Evolutionary conservation across 495 filamentous ascomycete genomes (phyloP).

Genomic region (Podospora fimiseda): DNA sequence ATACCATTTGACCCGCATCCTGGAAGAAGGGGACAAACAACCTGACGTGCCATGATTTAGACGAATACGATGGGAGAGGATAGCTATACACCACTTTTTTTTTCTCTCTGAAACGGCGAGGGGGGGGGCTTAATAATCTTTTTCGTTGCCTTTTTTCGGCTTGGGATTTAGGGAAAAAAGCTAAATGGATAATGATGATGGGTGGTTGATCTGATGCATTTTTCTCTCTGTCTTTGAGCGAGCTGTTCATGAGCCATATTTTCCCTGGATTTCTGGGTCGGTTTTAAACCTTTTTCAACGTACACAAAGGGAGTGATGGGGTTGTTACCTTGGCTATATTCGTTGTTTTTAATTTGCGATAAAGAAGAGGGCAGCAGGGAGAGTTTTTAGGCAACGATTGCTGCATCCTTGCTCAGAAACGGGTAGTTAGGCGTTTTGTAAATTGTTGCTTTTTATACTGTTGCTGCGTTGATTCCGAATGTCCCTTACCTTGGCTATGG

Average conservation of each 20-base stretch:
- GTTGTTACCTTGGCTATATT: neutral
- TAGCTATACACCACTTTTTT: neutral
- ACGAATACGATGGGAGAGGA: neutral
- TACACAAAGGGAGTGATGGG: neutral
- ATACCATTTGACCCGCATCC: no score
- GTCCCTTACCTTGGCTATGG: no score
- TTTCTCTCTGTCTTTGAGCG: neutral
- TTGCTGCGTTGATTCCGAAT: neutral
- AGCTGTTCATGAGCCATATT: neutral
- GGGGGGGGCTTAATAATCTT: neutral
- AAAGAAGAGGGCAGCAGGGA: no score
- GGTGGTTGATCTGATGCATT: neutral
- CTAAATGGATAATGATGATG: neutral
- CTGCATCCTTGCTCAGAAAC: neutral
- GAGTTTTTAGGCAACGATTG: neutral
- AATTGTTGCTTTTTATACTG: no score
- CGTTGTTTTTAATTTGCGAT: no score
- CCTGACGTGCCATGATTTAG: neutral
- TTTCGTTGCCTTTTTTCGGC: neutral
- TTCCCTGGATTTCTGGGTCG: neutral
- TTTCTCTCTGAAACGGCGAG: neutral
- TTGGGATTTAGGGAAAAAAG: neutral
- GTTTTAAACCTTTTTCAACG: neutral
- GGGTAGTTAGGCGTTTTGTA: neutral
- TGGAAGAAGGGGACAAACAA: no score